These are phyloP conservation scores for Fusarium avenaceum DNA, from an alignment of 2,329 filamentous ascomycete species.

Conservation along the genomic window DNA sequence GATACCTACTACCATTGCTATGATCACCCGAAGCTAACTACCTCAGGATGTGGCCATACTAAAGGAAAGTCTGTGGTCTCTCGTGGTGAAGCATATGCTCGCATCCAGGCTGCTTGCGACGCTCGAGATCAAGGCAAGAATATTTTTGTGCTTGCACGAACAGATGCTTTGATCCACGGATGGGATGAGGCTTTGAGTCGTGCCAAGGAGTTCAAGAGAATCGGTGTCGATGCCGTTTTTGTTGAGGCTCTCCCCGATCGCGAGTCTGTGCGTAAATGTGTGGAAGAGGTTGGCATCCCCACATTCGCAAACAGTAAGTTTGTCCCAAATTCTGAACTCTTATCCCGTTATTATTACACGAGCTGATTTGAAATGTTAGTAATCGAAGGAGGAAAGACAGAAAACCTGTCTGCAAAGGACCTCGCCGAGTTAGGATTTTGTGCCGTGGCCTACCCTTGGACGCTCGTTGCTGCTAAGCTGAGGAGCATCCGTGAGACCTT, in stretches of 20 bases:
- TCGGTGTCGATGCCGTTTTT: conserved; percentile 61
- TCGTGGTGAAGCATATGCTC: conserved; percentile 60
- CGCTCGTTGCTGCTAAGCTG: conserved; percentile 59
- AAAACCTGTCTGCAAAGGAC: conserved; percentile 53
- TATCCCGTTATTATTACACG: too few relatives aligned
- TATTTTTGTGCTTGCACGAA: conserved; percentile 61
- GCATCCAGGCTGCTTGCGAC: conserved; percentile 61
- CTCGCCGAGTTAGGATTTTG: conserved; percentile 55
- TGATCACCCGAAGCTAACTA: not conserved
- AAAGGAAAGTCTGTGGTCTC: conserved; percentile 62
- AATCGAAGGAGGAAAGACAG: conserved; percentile 54
- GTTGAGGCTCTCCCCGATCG: conserved; percentile 59
- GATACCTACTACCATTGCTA: rapidly evolving
- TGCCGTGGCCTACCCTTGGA: conserved; percentile 60
- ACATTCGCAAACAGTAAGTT: conserved; percentile 55
- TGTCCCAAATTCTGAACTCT: too few relatives aligned
- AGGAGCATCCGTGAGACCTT: conserved; percentile 56
- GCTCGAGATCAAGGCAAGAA: conserved; percentile 60
- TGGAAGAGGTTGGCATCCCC: conserved; percentile 56
- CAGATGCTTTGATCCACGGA: conserved; percentile 57
- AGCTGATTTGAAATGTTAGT: conserved; percentile 1
- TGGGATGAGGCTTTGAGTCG: conserved; percentile 61
- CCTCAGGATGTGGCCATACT: conserved; percentile 55
- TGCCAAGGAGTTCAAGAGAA: conserved; percentile 56
- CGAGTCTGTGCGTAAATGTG: conserved; percentile 56